Percentiles rank a stretch among this genome's conserved stretches.
Conservation (phyloP, 2,329 filamentous ascomycete species). For the Microcyclosporella mali region DNA sequence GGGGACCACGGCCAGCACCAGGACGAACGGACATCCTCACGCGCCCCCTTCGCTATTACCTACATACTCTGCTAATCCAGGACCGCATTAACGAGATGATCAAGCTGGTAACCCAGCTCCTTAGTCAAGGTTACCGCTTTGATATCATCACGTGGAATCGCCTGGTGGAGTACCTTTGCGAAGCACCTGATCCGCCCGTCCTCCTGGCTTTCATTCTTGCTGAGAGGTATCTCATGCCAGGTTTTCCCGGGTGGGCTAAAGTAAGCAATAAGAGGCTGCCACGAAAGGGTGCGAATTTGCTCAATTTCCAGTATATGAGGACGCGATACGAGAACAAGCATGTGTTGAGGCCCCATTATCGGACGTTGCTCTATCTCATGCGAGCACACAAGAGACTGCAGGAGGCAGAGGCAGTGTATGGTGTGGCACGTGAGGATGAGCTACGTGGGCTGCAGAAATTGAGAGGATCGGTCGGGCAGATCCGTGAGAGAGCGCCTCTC, state of each 20-base stretch:
- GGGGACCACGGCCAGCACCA: conserved; percentile 11
- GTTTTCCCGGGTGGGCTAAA: conserved; percentile 70
- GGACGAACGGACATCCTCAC: conserved; percentile 36
- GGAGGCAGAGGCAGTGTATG: conserved; percentile 30
- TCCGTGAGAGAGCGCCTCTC: conserved; percentile 34
- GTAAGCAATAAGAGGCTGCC: background rate
- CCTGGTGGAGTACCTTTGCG: conserved; percentile 62
- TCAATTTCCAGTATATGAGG: too few species aligned
- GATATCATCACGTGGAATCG: conserved; percentile 73
- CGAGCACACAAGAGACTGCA: conserved; percentile 32
- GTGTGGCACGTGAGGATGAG: conserved; percentile 23
- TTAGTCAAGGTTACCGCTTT: conserved; percentile 62
- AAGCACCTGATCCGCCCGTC: conserved; percentile 47
- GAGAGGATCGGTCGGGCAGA: conserved; percentile 24
- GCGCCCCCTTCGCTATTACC: conserved; percentile 45
- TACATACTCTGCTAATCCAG: conserved; percentile 47
- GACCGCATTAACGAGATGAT: conserved; percentile 39
- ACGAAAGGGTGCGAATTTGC: too few species aligned
- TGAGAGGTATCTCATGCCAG: conserved; percentile 70
- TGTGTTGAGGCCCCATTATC: conserved; percentile 37
- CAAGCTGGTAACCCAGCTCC: conserved; percentile 50
- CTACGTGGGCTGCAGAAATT: conserved; percentile 21
- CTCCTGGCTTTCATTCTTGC: conserved; percentile 66
- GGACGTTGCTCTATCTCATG: conserved; percentile 39
- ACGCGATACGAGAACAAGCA: too few species aligned